Percentiles rank a stretch among this genome's conserved stretches.
Evolutionary conservation across 352 stramenopile genomes (phyloP).

Genomic region (Globisporangium recalcitrans): DNA sequence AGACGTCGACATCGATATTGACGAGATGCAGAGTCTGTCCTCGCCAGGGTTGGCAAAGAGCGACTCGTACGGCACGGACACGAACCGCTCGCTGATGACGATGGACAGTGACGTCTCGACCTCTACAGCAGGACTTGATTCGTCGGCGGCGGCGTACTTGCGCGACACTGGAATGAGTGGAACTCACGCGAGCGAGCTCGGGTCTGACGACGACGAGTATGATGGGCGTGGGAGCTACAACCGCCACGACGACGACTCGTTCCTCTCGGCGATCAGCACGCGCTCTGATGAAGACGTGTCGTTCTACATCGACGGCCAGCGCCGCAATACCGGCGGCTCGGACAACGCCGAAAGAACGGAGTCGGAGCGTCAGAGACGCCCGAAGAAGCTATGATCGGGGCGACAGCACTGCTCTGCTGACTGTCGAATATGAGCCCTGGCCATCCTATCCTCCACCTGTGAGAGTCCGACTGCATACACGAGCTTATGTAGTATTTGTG

Average conservation of each 20-base stretch:
- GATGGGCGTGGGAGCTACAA: slow-evolving; percentile 25
- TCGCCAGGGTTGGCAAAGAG: slow-evolving; percentile 4
- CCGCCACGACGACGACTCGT: slow-evolving; percentile 28
- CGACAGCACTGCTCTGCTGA: background rate
- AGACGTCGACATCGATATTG: slow-evolving; percentile 17
- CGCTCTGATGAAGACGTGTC: slow-evolving; percentile 55
- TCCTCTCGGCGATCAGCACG: slow-evolving; percentile 52
- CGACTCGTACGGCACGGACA: slow-evolving; percentile 17
- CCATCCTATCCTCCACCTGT: background rate
- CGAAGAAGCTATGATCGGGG: slow-evolving; percentile 16
- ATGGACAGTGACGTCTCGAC: slow-evolving; percentile 9
- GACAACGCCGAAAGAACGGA: background rate
- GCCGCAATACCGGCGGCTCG: slow-evolving; percentile 9
- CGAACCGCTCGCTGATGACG: slow-evolving; percentile 14
- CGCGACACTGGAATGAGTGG: slow-evolving; percentile 22
- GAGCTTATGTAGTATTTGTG: slow-evolving; percentile 2
- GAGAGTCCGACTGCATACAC: background rate
- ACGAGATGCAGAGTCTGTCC: slow-evolving; percentile 8
- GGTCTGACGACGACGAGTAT: slow-evolving; percentile 27
- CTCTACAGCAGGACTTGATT: slow-evolving; percentile 22
- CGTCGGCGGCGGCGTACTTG: slow-evolving; percentile 25
- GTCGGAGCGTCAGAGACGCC: slow-evolving; percentile 6
- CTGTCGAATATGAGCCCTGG: background rate
- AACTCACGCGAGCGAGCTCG: slow-evolving; percentile 20
- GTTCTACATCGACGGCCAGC: slow-evolving; percentile 46